Base-by-base conservation (phyloP, 208 protist species). In the Angomonas ambiguus region DNA sequence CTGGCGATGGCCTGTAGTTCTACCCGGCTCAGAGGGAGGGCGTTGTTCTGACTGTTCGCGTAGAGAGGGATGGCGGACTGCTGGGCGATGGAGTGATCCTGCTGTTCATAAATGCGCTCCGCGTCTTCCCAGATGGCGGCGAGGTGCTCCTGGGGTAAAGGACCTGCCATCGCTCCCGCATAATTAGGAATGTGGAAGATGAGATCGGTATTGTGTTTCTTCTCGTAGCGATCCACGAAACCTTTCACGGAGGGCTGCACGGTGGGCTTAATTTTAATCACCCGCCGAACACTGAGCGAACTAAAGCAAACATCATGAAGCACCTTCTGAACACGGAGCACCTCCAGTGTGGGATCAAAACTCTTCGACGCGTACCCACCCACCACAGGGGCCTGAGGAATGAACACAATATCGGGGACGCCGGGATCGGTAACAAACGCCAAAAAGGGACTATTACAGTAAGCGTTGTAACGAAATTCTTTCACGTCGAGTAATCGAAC, bases 341-440 rank as follows among this genome's bases (percentile, higher is more conserved):
- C 72, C 41, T 72, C 71, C 25, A 78, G 28, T 35, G 55, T 70
- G 4, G 77, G 71, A 51, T 72, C 80, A 67, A 81, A 89, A 57
- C 48, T 59, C 53, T 65, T 55, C 35, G 77, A 71, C 30, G 74
- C 76, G 11, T 75, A 65, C 1, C 67, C 58, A 41, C 79, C 79
- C 56, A 74, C 85, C 20, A 79, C 33, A 8, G 83, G 83, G 11
- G 83, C 77, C 72, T 82, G 74, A 1, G 83, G 83, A 25, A 85
- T 68, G 55, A 89, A 89, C 11, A 85, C 65, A 51, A 89, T 79
- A 57, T 89, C 83, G 2, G 83, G 77, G 27, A 72, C 71, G 11
- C 68, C 72, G 0, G 67, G 60, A 42, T 89, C 83, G 16, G 83
- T 81, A 62, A 85, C 33, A 33, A 89, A 84, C 20, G 72, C 73